A percentile compares a stretch with the other conserved stretches of the same genome.
Conservation (phyloP, 768 basidiomycete genomes). For the Pleurotus ostreatus region DNA sequence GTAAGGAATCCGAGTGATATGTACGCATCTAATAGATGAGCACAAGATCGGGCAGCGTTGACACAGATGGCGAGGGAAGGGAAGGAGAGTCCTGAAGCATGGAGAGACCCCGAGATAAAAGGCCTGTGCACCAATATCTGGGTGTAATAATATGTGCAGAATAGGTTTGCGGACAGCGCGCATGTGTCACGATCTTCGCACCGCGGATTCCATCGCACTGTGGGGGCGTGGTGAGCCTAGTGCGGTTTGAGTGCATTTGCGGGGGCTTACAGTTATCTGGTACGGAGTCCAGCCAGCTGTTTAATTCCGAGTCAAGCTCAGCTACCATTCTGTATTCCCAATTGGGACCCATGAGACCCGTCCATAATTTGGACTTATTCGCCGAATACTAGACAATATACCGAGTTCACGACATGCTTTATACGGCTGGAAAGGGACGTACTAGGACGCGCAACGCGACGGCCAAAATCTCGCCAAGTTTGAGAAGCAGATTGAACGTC, state of each 20-base stretch:
- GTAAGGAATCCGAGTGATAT: not conserved
- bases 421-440: constrained; percentile 13
- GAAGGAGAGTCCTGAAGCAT: constrained; percentile 25
- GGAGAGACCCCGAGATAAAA: constrained; percentile 54
- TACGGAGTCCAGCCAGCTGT: constrained; percentile 55
- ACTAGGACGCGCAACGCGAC: constrained; percentile 51
- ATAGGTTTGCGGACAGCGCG: constrained; percentile 18
- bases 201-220: constrained; percentile 27
- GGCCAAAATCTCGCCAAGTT: constrained; percentile 46
- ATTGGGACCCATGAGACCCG: constrained; percentile 34
- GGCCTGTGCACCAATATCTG: constrained; percentile 68
- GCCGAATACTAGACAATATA: constrained; percentile 47
- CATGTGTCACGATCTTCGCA: constrained; percentile 14
- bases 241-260: not conserved
- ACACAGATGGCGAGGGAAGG: constrained; percentile 69
- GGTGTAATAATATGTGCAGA: constrained; percentile 17
- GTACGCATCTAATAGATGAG: constrained; percentile 47
- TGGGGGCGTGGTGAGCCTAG: constrained; percentile 13
- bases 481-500: constrained; percentile 41
- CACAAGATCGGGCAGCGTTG: constrained; percentile 62
- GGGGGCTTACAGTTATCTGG: constrained; percentile 37
- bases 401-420: not conserved
- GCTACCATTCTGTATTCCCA: constrained; percentile 54
- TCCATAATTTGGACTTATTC: constrained; percentile 38
- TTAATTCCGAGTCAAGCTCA: constrained; percentile 59